These are phyloP conservation scores for Annulohypoxylon bovei DNA, from an alignment of 495 filamentous ascomycete genomes.

Conservation along the genomic window DNA sequence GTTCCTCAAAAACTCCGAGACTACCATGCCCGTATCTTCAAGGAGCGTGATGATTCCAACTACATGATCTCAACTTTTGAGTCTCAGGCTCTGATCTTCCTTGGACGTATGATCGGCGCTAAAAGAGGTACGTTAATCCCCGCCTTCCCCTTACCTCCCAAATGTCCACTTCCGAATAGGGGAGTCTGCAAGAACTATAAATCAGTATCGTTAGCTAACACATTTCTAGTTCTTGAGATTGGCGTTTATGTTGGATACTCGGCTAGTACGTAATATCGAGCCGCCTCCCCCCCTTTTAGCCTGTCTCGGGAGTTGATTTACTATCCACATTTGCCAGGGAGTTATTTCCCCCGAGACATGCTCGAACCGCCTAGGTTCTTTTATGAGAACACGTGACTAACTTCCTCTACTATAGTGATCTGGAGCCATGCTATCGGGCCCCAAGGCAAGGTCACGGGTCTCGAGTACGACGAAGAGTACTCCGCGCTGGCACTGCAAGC, in stretches of 20 bases:
- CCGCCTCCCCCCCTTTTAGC: conserved; percentile 12
- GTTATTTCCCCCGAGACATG: background rate
- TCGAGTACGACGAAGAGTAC: conserved; percentile 48
- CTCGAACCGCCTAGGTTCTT: background rate
- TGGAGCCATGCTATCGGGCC: conserved; percentile 49
- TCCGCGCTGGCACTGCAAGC: conserved; percentile 41
- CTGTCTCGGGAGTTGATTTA: conserved; percentile 19
- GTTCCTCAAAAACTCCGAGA: conserved; percentile 43
- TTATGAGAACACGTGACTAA: background rate
- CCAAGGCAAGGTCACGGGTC: conserved; percentile 50
- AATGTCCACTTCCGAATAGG: background rate
- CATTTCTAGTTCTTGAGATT: conserved; percentile 48
- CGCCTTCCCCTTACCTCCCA: background rate
- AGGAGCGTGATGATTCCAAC: conserved; percentile 36
- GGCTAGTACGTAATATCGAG: conserved; percentile 30
- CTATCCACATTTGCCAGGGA: background rate
- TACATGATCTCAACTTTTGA: conserved; percentile 52
- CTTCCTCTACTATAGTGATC: conserved; percentile 20
- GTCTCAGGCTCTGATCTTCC: conserved; percentile 44
- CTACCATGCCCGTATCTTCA: conserved; percentile 45
- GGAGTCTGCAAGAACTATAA: too few species aligned
- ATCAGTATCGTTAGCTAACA: background rate
- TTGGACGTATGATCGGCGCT: conserved; percentile 46
- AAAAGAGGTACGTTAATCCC: conserved; percentile 44
- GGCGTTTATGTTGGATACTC: conserved; percentile 52